These are phyloP conservation scores for Fonsecaea nubica DNA, from an alignment of 2,329 filamentous ascomycete species.

Conservation along the genomic window DNA sequence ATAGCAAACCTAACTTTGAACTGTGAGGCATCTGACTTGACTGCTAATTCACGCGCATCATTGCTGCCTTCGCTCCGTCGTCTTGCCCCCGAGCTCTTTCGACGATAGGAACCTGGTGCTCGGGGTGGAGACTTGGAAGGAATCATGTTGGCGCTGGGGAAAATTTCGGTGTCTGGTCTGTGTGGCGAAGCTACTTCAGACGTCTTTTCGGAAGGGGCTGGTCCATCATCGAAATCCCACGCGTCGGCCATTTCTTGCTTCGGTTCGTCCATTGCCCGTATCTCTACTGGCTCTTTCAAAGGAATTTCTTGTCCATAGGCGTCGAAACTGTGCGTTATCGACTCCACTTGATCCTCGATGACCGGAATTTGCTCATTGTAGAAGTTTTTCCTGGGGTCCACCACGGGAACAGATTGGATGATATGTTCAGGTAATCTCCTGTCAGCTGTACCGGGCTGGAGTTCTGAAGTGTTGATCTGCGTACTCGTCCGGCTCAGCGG, in stretches of 20 bases:
- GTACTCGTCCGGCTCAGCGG: constrained; percentile 50
- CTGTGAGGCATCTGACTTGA: constrained; percentile 71
- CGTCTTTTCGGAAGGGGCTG: constrained; percentile 55
- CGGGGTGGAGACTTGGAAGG: constrained; percentile 80
- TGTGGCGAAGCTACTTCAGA: constrained; percentile 60
- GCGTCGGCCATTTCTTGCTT: constrained; percentile 68
- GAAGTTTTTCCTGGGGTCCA: constrained; percentile 57
- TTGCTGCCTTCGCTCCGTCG: constrained; percentile 67
- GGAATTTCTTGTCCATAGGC: constrained; percentile 61
- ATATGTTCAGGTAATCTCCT: constrained; percentile 50
- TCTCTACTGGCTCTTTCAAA: constrained; percentile 50
- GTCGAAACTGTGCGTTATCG: constrained; percentile 65
- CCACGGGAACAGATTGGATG: constrained; percentile 60
- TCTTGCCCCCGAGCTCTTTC: constrained; percentile 79
- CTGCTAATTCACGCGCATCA: constrained; percentile 63
- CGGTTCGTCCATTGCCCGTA: constrained; percentile 49
- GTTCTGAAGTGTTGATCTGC: constrained; percentile 50
- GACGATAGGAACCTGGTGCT: constrained; percentile 67
- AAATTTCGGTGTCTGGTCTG: constrained; percentile 84
- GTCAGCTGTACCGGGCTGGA: constrained; percentile 50
- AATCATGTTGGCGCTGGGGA: constrained; percentile 79
- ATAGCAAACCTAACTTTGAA: constrained; percentile 95
- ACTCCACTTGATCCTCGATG: constrained; percentile 63
- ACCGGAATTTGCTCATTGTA: constrained; percentile 50
- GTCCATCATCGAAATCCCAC: constrained; percentile 90